phyloP scores from a whole-genome alignment of 805 yeast species.

The Ogataea pilisensis region DNA sequence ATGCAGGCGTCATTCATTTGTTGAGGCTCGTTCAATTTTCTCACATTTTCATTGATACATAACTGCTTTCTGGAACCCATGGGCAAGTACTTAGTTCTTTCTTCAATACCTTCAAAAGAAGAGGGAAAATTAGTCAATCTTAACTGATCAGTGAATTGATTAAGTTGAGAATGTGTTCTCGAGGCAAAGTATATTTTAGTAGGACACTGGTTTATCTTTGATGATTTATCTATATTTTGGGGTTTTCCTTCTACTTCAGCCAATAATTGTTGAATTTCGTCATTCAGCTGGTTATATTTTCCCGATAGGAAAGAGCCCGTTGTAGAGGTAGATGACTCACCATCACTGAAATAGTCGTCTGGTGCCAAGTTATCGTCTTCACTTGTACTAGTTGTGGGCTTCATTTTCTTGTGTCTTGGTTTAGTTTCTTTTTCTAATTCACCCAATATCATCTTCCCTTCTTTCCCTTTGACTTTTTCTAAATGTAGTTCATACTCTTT shows the following conservation, averaged over 20 bases:
- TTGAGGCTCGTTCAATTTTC: conserved; percentile 41
- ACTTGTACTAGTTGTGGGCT: conserved; percentile 1
- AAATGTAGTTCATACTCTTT: conserved; percentile 40
- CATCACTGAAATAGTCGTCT: conserved; percentile 39
- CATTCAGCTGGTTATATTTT: conserved; percentile 33
- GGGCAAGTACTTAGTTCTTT: conserved; percentile 63
- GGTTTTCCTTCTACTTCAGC: conserved; percentile 35
- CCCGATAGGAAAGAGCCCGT: conserved; percentile 15
- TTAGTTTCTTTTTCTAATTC: conserved; percentile 24
- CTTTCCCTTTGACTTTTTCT: conserved; percentile 31
- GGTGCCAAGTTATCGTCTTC: conserved; percentile 23
- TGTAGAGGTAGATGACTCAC: conserved; percentile 8
- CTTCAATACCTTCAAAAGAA: conserved; percentile 42
- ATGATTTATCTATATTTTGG: conserved; percentile 16
- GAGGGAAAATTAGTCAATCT: conserved; percentile 60
- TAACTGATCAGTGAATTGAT: conserved; percentile 75
- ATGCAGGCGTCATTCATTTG: conserved; percentile 77
- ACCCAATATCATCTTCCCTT: conserved; percentile 18
- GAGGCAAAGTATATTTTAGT: conserved; percentile 67
- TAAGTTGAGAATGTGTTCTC: conserved; percentile 85
- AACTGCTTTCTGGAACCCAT: conserved; percentile 82
- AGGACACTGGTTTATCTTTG: conserved; percentile 30
- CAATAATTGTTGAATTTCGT: conserved; percentile 48
- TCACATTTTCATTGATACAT: conserved; percentile 68
- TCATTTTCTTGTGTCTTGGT: conserved; percentile 7